Base-by-base conservation (phyloP, 345 rosid species). In the Gynandropsis gynandra region DNA sequence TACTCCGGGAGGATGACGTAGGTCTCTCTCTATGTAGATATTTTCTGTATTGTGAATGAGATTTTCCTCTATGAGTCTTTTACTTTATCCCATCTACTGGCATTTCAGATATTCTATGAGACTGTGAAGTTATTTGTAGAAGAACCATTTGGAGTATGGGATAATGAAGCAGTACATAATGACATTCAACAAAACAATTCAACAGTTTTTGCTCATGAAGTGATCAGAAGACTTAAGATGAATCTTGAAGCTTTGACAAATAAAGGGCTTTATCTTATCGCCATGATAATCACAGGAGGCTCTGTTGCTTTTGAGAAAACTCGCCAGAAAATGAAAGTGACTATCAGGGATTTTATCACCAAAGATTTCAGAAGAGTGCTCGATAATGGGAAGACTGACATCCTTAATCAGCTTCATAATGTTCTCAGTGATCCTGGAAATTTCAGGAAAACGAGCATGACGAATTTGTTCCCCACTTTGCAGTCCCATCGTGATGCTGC, bases 1-100 rank as follows among this genome's bases (percentile, higher is more conserved):
- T 81, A 57, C 80, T 83, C 21, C 76, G 97, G 66, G 89, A 78
- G 56, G 95, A 89, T 59, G 97, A 85, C 68, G 97, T 85, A 75
- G 72, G 82, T 80, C 42, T 9, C 55, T 17, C 5, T 59, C 47
- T 47, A 16, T 20, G n/a, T 8, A 46, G 41, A 34, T 45, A 41
- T 31, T 43, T 10, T 36, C 0, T 16, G 12, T 33, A 21, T 11
- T 16, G 11, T 50, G 32, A 50, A 0, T 37, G 13, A 31, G 7
- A 40, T 44, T 14, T 38, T 7, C 10, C 32, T 13, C 35, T 31
- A 35, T 37, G 37, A 19, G 24, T 44, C 35, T 48, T 13, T 43
- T 2, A 16, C n/a, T 21, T 10, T 37, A 10, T 24, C 20, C 44
- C 4, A 18, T 51, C 13, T 42, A 46, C 31, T 62, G 13, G 5